Conservation (phyloP, 2,329 filamentous ascomycete genomes). For the Botrytis galanthina region DNA sequence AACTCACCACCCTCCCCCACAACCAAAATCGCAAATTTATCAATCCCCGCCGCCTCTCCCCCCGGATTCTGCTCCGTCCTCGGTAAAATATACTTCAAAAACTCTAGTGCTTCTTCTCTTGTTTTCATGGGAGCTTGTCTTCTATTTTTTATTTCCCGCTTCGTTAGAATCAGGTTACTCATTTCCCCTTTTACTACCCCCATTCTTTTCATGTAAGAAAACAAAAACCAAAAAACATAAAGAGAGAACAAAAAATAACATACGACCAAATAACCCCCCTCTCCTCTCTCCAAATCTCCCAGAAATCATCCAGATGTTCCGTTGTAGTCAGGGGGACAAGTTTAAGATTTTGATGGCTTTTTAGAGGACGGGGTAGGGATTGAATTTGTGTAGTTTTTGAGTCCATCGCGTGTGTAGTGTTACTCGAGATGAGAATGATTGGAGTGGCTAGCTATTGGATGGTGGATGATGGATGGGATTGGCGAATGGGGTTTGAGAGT, state of each 20-base stretch:
- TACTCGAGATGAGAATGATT: not conserved
- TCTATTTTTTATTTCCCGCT: not conserved
- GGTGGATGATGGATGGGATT: not conserved
- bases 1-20: not conserved
- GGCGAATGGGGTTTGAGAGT: not conserved
- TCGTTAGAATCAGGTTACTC: not conserved
- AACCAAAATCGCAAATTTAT: slow-evolving; percentile 20
- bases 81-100: not conserved
- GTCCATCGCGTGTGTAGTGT: not conserved
- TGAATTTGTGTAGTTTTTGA: not conserved
- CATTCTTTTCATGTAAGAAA: not conserved
- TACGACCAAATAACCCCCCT: slow-evolving; percentile 27
- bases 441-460: not conserved
- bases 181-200: not conserved
- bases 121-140: not conserved
- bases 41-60: not conserved
- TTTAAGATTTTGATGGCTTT: slow-evolving; percentile 22
- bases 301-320: slow-evolving; percentile 29
- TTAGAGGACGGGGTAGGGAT: not conserved
- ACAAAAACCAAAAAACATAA: not conserved
- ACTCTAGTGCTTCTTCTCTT: not conserved
- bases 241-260: not conserved
- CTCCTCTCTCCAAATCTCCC: slow-evolving; percentile 27
- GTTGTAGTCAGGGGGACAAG: slow-evolving; percentile 24
- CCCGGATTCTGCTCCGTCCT: not conserved